A percentile compares a stretch with the other conserved stretches of the same genome.
Conservation (phyloP, 129 eudicot genomes). For the Erigeron canadensis region DNA sequence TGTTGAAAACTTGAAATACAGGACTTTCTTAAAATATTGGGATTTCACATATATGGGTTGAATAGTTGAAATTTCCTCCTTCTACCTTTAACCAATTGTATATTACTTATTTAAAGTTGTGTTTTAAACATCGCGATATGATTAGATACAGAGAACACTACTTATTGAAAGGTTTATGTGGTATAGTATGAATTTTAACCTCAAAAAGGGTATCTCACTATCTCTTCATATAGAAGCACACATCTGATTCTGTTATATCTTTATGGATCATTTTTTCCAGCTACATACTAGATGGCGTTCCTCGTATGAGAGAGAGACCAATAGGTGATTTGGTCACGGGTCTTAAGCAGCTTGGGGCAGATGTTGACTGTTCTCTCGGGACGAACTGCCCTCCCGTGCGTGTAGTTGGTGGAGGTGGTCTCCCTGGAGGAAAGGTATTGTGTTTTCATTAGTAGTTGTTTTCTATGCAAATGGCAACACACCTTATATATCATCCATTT, state of each 20-base stretch:
- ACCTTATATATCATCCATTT: not conserved
- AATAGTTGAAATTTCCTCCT: not conserved
- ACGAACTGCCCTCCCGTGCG: slow-evolving; percentile 98
- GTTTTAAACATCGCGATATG: not conserved
- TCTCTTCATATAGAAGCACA: not conserved
- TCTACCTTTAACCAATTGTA: not conserved
- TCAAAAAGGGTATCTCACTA: not conserved
- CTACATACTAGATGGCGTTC: slow-evolving; percentile 93
- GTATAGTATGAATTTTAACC: not conserved
- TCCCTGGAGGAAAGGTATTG: slow-evolving; percentile 96
- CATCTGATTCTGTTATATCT: not conserved
- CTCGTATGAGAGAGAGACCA: slow-evolving; percentile 99
- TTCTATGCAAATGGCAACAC: not conserved
- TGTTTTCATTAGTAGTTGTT: slow-evolving; percentile 1
- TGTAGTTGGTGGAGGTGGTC: slow-evolving; percentile 83
- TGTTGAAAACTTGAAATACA: not conserved
- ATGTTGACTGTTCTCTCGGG: slow-evolving; percentile 91
- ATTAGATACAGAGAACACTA: slow-evolving; percentile 7
- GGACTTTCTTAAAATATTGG: too few relatives aligned
- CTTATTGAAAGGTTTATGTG: slow-evolving; percentile 2
- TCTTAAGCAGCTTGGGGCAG: slow-evolving; percentile 96
- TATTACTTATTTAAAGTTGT: not conserved
- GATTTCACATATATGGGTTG: not conserved
- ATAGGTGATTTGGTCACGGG: slow-evolving; percentile 93
- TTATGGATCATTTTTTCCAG: slow-evolving; percentile 38